Conservation (phyloP, 148 eudicot species). For the Rhododendron ferrugineum region DNA sequence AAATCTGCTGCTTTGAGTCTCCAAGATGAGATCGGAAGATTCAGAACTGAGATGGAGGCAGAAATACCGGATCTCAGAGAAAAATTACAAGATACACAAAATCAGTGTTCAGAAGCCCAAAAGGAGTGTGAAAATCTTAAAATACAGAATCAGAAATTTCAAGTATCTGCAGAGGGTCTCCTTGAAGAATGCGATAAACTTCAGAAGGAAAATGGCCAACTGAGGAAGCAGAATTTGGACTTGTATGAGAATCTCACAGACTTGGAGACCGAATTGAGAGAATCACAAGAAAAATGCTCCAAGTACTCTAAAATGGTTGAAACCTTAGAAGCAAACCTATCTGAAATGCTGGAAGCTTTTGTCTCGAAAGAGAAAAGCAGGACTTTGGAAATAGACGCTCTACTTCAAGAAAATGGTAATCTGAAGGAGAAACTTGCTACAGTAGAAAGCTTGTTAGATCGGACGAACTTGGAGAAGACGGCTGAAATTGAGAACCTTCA, state of each 20-base stretch:
- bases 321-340: constrained; percentile 47
- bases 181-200: constrained; percentile 44
- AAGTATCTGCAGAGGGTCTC: constrained; percentile 50
- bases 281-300: constrained; percentile 32
- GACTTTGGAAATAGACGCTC: constrained; percentile 55
- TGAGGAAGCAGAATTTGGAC: constrained; percentile 51
- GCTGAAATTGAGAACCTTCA: constrained; percentile 60
- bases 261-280: constrained; percentile 50
- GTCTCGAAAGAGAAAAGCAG: constrained; percentile 47
- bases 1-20: constrained; percentile 38
- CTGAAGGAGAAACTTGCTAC: constrained; percentile 45
- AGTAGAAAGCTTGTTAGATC: constrained; percentile 42
- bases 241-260: constrained; percentile 31
- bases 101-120: constrained; percentile 49
- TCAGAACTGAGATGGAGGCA: constrained; percentile 43
- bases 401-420: constrained; percentile 42
- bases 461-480: constrained; percentile 43
- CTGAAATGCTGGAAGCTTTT: constrained; percentile 48
- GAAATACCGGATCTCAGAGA: constrained; percentile 36
- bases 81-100: constrained; percentile 42
- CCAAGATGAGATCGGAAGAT: constrained; percentile 45
- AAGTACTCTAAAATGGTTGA: constrained; percentile 43
- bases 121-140: constrained; percentile 56
- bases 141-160: constrained; percentile 50
- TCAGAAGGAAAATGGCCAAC: constrained; percentile 50